These are phyloP conservation scores for Prinsepia uniflora DNA, from an alignment of 306 rosid species.

Conservation along the genomic window DNA sequence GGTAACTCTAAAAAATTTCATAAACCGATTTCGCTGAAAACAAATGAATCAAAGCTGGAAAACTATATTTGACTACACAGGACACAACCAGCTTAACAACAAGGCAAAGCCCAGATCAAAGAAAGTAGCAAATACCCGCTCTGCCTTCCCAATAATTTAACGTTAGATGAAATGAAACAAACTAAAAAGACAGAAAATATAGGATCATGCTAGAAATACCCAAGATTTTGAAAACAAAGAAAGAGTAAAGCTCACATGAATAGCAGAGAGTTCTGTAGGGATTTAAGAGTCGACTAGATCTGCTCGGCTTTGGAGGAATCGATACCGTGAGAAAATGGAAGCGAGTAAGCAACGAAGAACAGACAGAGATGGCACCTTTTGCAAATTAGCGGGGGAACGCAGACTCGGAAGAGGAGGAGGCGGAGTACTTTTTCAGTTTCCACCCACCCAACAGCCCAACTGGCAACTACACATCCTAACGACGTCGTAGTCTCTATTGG, in stretches of 20 bases:
- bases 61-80: neutral
- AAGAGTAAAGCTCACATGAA: slow-evolving; percentile 18
- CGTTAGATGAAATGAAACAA: neutral
- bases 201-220: neutral
- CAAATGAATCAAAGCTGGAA: neutral
- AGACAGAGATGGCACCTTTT: neutral
- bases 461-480: neutral
- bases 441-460: neutral
- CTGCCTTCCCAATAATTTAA: neutral
- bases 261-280: neutral
- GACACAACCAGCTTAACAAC: neutral
- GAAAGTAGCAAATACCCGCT: neutral
- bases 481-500: neutral
- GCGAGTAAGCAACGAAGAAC: neutral
- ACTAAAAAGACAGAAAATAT: neutral
- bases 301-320: neutral
- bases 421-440: neutral
- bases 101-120: neutral
- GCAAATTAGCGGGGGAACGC: slow-evolving; percentile 11
- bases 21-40: neutral
- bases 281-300: neutral
- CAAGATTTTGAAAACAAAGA: neutral
- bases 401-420: neutral
- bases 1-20: neutral
- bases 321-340: neutral